These are phyloP conservation scores for Paspalum vaginatum DNA, from an alignment of 176 grass and related monocot species.

Conservation along the genomic window DNA sequence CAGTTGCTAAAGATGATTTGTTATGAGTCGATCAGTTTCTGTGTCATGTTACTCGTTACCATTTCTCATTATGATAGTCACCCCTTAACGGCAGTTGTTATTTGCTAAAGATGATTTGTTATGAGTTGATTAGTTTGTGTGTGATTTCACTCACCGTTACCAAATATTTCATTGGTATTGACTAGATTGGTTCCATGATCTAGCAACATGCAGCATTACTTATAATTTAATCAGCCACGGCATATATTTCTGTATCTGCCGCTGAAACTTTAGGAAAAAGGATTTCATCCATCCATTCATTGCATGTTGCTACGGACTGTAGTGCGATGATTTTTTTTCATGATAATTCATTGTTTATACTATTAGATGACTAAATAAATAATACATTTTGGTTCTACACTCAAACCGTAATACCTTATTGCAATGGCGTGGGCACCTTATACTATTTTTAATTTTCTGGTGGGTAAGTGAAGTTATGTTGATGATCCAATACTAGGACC, in stretches of 20 bases:
- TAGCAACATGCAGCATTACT: not conserved
- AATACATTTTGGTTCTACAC: not conserved
- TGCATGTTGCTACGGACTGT: too few relatives aligned
- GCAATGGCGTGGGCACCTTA: conserved; percentile 8
- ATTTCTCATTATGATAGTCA: not conserved
- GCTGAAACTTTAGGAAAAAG: not conserved
- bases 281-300: not conserved
- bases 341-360: not conserved
- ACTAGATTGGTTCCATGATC: not conserved
- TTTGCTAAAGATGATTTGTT: not conserved
- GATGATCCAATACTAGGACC: conserved; percentile 8
- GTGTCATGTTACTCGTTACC: too few relatives aligned
- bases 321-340: not conserved
- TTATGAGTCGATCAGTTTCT: not conserved
- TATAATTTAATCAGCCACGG: not conserved
- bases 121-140: not conserved
- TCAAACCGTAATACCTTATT: not conserved
- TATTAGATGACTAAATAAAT: not conserved
- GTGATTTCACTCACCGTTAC: not conserved
- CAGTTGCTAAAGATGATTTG: not conserved
- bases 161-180: not conserved
- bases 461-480: conserved; percentile 18
- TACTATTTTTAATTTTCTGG: not conserved
- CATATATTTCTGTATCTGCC: not conserved
- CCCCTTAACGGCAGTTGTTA: not conserved